These are phyloP conservation scores for Hericium coralloides DNA, from an alignment of 768 basidiomycete species.

Conservation along the genomic window DNA sequence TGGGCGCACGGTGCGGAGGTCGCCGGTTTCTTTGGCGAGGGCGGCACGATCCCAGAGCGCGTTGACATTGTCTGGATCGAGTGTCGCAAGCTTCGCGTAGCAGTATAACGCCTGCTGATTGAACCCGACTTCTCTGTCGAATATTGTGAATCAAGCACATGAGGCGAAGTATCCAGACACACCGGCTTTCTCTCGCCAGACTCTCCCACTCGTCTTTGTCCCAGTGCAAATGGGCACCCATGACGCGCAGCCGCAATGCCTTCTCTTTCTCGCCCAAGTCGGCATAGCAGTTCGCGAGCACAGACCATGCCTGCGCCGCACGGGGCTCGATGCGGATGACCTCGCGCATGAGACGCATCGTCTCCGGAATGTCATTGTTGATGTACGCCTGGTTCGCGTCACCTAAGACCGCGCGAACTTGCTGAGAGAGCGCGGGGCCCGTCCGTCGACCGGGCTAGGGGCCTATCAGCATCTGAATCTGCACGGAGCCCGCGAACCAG, in stretches of 20 bases:
- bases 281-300: slow-evolving; percentile 76
- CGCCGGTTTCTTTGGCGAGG: slow-evolving; percentile 68
- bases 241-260: slow-evolving; percentile 75
- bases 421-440: slow-evolving; percentile 55
- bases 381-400: slow-evolving; percentile 86
- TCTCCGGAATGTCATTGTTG: slow-evolving; percentile 52
- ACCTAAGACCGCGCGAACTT: slow-evolving; percentile 69
- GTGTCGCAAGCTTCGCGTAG: slow-evolving; percentile 69
- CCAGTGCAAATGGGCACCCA: slow-evolving; percentile 82
- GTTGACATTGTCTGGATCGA: slow-evolving; percentile 75
- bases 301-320: slow-evolving; percentile 76
- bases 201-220: slow-evolving; percentile 86
- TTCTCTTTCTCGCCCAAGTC: slow-evolving; percentile 62
- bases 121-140: slow-evolving; percentile 51
- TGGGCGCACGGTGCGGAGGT: slow-evolving; percentile 50
- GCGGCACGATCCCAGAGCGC: slow-evolving; percentile 86
- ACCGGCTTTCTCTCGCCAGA: slow-evolving; percentile 71
- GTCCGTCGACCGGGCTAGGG: slow-evolving; percentile 33
- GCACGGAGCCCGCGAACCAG: neutral
- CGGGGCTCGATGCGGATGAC: slow-evolving; percentile 91
- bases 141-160: neutral
- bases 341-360: slow-evolving; percentile 78
- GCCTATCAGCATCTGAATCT: neutral
- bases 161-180: slow-evolving; percentile 12
- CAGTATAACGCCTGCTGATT: slow-evolving; percentile 89